Percentiles rank a stretch among this genome's conserved stretches.
Evolutionary conservation across 495 filamentous ascomycete species (phyloP).

Genomic region (Neurospora discreta): DNA sequence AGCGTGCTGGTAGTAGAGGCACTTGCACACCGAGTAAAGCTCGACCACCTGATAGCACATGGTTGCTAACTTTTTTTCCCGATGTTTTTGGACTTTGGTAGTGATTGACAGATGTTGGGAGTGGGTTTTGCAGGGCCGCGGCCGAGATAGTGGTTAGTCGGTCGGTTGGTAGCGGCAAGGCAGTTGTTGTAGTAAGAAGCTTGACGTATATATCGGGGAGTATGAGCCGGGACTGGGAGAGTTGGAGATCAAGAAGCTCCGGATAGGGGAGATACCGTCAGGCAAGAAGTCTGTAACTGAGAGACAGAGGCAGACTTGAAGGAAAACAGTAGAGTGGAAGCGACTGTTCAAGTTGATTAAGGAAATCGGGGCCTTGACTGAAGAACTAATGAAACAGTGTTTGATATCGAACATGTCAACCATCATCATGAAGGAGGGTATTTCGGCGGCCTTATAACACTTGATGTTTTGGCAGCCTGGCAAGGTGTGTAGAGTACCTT

Average conservation of each 20-base stretch:
- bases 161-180: not conserved
- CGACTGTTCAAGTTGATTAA: not conserved
- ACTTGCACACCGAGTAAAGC: slow-evolving; percentile 68
- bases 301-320: not conserved
- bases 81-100: not conserved
- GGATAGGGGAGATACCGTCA: not conserved
- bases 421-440: not conserved
- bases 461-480: not conserved
- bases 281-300: not conserved
- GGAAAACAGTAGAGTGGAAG: not conserved
- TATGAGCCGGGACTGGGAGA: not conserved
- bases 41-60: slow-evolving; percentile 73
- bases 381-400: not conserved
- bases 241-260: not conserved
- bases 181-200: not conserved
- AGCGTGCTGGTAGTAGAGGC: slow-evolving; percentile 69
- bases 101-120: not conserved
- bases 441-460: not conserved
- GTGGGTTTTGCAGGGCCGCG: not conserved
- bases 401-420: not conserved
- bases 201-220: not conserved
- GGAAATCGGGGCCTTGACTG: not conserved
- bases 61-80: not conserved
- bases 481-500: not conserved
- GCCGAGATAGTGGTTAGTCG: not conserved